Percentiles rank a stretch among this genome's conserved stretches.
phyloP scores from a whole-genome alignment of 2,329 filamentous ascomycete genomes.

The Pyrenophora tritici-repentis region DNA sequence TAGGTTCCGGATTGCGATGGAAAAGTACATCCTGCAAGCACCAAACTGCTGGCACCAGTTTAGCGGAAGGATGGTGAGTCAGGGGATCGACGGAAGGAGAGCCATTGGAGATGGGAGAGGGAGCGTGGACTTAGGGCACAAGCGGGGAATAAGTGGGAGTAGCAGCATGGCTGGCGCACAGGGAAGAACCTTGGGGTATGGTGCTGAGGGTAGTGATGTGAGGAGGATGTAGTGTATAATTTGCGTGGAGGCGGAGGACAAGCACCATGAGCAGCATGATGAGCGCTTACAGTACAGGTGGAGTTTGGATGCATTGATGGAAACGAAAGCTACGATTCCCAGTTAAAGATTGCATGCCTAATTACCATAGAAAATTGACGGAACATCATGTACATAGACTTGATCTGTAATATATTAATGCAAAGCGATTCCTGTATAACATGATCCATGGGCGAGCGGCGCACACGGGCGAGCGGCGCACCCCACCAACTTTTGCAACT shows the following conservation, averaged over 20 bases:
- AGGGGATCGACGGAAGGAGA: conserved; percentile 22
- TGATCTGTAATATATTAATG: too few species aligned
- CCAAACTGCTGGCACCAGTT: conserved; percentile 80
- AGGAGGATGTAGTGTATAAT: neutral
- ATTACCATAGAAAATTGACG: too few species aligned
- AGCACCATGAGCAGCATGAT: neutral
- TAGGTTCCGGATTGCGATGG: conserved; percentile 95
- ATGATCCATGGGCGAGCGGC: too few species aligned
- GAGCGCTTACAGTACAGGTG: neutral
- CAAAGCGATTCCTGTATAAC: too few species aligned
- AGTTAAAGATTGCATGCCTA: too few species aligned
- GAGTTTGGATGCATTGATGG: neutral
- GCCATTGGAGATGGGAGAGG: conserved; percentile 16
- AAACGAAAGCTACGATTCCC: too few species aligned
- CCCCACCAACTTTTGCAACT: too few species aligned
- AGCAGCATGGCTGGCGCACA: conserved; percentile 16
- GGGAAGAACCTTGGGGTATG: conserved; percentile 2
- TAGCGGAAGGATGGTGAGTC: conserved; percentile 28
- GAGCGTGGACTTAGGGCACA: conserved; percentile 15
- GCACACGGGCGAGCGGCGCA: too few species aligned
- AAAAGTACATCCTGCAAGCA: conserved; percentile 77
- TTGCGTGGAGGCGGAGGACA: neutral
- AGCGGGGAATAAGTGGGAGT: conserved; percentile 22
- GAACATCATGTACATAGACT: too few species aligned
- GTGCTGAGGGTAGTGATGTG: neutral